Percentiles rank a stretch among this genome's conserved stretches.
Evolutionary conservation across 192 early-diverging fungal species (phyloP).

Genomic region (Backusella luteola): DNA sequence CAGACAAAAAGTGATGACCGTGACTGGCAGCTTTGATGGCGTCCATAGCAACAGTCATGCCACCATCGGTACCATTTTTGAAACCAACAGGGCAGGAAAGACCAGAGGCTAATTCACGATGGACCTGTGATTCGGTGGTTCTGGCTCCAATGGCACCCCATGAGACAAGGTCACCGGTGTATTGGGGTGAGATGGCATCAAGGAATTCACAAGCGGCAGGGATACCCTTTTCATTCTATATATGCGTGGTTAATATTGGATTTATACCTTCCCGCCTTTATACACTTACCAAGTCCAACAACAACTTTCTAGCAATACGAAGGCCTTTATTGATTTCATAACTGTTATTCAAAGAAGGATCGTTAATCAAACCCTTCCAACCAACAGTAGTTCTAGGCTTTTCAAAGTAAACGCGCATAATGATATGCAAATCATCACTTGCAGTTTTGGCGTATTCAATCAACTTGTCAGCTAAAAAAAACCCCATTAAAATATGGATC

Average conservation of each 20-base stretch:
- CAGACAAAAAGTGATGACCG: constrained; percentile 77
- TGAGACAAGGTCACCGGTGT: constrained; percentile 71
- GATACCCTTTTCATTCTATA: constrained; percentile 45
- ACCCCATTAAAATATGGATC: neutral
- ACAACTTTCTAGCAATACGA: constrained; percentile 66
- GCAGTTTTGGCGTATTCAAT: constrained; percentile 37
- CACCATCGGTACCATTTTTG: constrained; percentile 83
- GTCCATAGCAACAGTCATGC: constrained; percentile 85
- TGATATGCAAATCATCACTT: constrained; percentile 64
- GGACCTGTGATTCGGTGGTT: constrained; percentile 82
- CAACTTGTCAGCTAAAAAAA: constrained; percentile 1
- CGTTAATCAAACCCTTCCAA: constrained; percentile 94
- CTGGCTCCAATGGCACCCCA: constrained; percentile 82
- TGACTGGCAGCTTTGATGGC: constrained; percentile 86
- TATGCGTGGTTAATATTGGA: no score
- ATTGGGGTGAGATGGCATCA: constrained; percentile 82
- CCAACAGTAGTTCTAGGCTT: constrained; percentile 84
- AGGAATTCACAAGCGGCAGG: constrained; percentile 77
- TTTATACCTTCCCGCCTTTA: neutral
- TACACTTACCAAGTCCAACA: constrained; percentile 62
- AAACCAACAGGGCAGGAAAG: constrained; percentile 79
- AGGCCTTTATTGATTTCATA: constrained; percentile 84
- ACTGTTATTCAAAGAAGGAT: constrained; percentile 68
- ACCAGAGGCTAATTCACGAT: constrained; percentile 80
- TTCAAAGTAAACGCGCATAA: constrained; percentile 89